A percentile compares a stretch with the other conserved stretches of the same genome.
These are phyloP conservation scores for Durusdinium trenchii DNA, from an alignment of 73 alveolate genomes.

Conservation along the genomic window DNA sequence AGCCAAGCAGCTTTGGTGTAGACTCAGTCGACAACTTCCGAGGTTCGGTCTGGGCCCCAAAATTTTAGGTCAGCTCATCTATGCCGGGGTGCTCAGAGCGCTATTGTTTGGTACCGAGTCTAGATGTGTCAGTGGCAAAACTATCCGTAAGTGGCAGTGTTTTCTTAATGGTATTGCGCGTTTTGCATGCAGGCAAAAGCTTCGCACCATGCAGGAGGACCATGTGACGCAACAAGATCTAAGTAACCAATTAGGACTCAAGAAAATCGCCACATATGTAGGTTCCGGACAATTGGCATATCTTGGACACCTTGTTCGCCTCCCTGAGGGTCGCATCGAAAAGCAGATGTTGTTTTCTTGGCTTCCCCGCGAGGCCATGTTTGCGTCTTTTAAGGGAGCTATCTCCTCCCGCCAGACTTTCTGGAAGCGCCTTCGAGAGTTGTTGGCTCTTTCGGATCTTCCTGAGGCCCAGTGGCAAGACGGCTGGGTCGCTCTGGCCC, in stretches of 20 bases:
- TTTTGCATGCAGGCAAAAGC: background rate
- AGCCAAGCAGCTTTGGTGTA: background rate
- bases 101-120: background rate
- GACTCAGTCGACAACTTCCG: background rate
- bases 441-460: background rate
- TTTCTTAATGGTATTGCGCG: background rate
- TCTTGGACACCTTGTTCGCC: constrained; percentile 4
- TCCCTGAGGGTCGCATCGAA: background rate
- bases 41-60: background rate
- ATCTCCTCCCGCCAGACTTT: background rate
- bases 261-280: background rate
- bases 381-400: background rate
- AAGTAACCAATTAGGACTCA: background rate
- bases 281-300: background rate
- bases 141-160: background rate
- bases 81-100: background rate
- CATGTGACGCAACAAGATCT: background rate
- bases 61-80: background rate
- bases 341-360: background rate
- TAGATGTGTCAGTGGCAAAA: background rate
- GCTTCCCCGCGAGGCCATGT: background rate
- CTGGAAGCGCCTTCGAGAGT: background rate
- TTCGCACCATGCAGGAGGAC: background rate
- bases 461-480: background rate
- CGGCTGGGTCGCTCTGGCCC: background rate